Conservation (phyloP, 148 eudicot genomes). For the Silene conica region DNA sequence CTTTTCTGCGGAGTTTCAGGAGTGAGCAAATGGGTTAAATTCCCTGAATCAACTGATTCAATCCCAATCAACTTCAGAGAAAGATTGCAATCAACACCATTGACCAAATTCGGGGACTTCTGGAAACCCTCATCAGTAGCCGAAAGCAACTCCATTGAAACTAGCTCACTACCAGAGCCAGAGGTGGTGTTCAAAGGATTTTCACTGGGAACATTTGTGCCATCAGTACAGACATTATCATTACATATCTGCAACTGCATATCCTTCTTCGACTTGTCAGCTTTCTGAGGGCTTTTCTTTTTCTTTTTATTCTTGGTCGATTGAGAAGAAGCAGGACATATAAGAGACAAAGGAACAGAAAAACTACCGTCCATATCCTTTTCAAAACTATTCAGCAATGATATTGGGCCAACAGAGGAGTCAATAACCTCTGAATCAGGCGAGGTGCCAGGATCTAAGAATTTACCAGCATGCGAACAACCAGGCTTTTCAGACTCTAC, state of each 20-base stretch:
- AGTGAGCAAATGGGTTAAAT: conserved; percentile 28
- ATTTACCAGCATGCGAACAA: conserved; percentile 35
- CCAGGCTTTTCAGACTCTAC: conserved; percentile 34
- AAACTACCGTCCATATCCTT: conserved; percentile 29
- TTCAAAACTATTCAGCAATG: conserved; percentile 28
- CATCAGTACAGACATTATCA: conserved; percentile 29
- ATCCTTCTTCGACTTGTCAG: conserved; percentile 22
- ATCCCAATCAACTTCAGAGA: conserved; percentile 25
- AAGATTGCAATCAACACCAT: conserved; percentile 28
- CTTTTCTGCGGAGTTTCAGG: conserved; percentile 31
- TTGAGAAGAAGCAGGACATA: conserved; percentile 26
- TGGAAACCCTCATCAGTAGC: conserved; percentile 24
- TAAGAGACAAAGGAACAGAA: conserved; percentile 26
- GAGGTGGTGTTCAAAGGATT: conserved; percentile 34
- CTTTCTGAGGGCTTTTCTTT: conserved; percentile 31
- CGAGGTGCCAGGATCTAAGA: conserved; percentile 72
- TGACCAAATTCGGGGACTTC: conserved; percentile 26
- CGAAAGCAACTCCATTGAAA: conserved; percentile 27
- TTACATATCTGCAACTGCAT: conserved; percentile 28
- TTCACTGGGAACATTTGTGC: conserved; percentile 27
- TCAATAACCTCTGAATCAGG: conserved; percentile 98
- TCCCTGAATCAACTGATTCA: conserved; percentile 34
- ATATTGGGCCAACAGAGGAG: conserved; percentile 36
- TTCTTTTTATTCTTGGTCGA: conserved; percentile 37
- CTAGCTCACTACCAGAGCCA: conserved; percentile 41